Base-by-base conservation (phyloP, 345 rosid species). In the thale cress (Arabidopsis thaliana) region DNA sequence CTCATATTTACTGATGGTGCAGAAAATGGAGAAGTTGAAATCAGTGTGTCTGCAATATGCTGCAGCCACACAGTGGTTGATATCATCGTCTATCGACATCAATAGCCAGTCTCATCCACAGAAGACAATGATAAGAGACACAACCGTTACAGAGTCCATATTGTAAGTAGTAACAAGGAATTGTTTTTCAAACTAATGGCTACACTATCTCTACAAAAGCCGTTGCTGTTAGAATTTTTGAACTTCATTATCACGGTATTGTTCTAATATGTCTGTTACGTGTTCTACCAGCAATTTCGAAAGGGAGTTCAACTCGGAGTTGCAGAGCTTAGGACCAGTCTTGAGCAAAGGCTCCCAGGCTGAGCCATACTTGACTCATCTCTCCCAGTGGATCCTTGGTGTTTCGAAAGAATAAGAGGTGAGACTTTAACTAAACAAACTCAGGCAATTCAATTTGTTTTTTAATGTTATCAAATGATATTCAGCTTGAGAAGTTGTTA, bases 311-410 rank as follows among this genome's bases (percentile, higher is more conserved):
- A 90, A 88, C 82, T 68, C 86, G 0, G 99, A 92, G 85, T 89
- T 90, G 79, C 90, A 89, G 80, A 90, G 86, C 83, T 83, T 95
- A 57, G 93, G 96, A 84, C 92, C 90, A 33, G 83, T 87, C 33
- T 80, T 92, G 83, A 89, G 96, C 83, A 85, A 76, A 69, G 86
- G 85, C 77, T 88, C 98, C 38, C 98, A 89, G 79, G 92, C 91
- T 55, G 97, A 95, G 74, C 99, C 99, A 10, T 85, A 95, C 84
- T 82, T 92, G 84, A 90, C 93, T 68, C 99, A 92, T 86, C 98
- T 95, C 74, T 92, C 98, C 42, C 97, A 90, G 80, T 90, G 88
- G 89, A 85, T 95, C 79, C 93, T 95, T 36, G 38, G 38, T 36
- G 38, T 36, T 36, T 36, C 38, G 0, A 36, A 36, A 36, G 38